These are phyloP conservation scores for Neofusicoccum umdonicola DNA, from an alignment of 2,329 filamentous ascomycete species.

Conservation along the genomic window DNA sequence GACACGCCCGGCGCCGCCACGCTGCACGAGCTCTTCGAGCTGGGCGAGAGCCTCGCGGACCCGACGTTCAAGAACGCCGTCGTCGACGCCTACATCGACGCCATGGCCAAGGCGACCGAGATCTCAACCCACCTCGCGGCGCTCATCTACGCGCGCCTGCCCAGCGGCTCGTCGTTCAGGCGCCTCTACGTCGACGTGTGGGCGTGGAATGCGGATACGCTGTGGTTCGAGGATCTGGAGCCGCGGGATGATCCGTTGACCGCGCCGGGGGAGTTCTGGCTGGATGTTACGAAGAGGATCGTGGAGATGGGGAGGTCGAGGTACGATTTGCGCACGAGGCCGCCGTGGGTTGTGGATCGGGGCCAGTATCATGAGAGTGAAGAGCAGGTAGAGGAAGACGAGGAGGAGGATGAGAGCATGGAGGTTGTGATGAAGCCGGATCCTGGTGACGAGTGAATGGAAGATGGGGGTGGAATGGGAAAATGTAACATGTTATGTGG, in stretches of 20 bases:
- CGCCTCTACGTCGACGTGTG: background rate
- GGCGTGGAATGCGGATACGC: background rate
- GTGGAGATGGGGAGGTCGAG: background rate
- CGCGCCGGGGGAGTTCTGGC: background rate
- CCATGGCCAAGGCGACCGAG: background rate
- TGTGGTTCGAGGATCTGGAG: slow-evolving; percentile 5
- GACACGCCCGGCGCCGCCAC: background rate
- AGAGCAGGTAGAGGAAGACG: background rate
- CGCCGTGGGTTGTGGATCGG: background rate
- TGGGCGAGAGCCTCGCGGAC: slow-evolving; percentile 26
- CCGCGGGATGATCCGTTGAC: background rate
- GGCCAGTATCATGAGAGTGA: background rate
- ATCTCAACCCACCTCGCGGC: background rate
- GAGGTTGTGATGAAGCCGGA: too few relatives aligned
- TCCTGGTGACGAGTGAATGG: too few relatives aligned
- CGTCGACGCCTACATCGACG: slow-evolving; percentile 22
- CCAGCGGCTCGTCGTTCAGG: background rate
- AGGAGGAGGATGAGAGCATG: background rate
- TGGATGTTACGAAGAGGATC: background rate
- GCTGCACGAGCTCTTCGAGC: slow-evolving; percentile 21
- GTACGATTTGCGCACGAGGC: background rate
- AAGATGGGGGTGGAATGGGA: too few relatives aligned
- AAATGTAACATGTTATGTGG: too few relatives aligned
- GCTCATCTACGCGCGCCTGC: background rate
- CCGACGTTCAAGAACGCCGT: slow-evolving; percentile 26